A percentile compares a stretch with the other conserved stretches of the same genome.
These are phyloP conservation scores for Haplosporangium gracile DNA, from an alignment of 192 early-diverging fungal species.

Conservation along the genomic window DNA sequence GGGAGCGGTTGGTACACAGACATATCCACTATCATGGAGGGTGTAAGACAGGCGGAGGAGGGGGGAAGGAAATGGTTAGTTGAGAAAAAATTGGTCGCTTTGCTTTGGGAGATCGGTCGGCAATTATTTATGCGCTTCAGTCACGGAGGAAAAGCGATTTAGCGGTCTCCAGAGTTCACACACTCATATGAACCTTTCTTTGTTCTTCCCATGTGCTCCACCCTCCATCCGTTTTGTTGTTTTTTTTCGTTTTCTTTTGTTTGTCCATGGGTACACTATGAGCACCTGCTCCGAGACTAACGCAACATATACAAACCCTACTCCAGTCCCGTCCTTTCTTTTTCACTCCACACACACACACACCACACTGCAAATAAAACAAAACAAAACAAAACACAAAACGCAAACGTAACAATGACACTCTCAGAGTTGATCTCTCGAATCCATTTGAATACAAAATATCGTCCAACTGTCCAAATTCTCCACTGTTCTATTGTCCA, in stretches of 20 bases:
- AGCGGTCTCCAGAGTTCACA: background rate
- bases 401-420: too few relatives aligned
- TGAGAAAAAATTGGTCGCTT: background rate
- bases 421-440: too few relatives aligned
- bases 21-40: constrained; percentile 76
- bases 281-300: background rate
- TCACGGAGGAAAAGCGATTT: background rate
- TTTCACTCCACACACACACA: too few relatives aligned
- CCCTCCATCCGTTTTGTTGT: background rate
- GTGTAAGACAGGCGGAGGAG: background rate
- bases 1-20: constrained; percentile 88
- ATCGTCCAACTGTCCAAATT: too few relatives aligned
- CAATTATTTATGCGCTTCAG: background rate
- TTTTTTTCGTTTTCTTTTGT: too few relatives aligned
- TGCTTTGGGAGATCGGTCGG: background rate
- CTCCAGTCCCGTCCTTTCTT: background rate
- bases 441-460: too few relatives aligned
- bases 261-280: background rate
- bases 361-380: too few relatives aligned
- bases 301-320: background rate
- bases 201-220: background rate
- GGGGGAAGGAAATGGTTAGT: background rate
- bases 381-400: too few relatives aligned
- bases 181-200: background rate
- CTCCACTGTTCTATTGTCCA: too few relatives aligned